phyloP scores from a whole-genome alignment of 2,329 filamentous ascomycete species.

The Zymoseptoria crescenta region DNA sequence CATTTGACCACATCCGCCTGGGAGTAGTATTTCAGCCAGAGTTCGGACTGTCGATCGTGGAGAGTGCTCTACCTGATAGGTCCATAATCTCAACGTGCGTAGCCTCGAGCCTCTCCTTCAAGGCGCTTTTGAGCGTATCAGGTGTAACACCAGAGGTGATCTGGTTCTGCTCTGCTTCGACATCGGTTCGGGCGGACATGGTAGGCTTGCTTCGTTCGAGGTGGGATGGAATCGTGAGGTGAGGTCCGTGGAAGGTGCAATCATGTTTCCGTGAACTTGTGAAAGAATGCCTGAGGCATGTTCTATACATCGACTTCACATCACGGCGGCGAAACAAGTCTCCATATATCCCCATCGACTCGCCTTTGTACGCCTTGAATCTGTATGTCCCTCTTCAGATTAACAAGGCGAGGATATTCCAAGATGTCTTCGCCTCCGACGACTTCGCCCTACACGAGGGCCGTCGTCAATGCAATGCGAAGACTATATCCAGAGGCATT shows the following conservation, averaged over 20 bases:
- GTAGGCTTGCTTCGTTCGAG: slow-evolving; percentile 3
- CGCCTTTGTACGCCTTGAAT: neutral
- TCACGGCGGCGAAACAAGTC: too few relatives aligned
- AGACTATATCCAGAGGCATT: slow-evolving; percentile 83
- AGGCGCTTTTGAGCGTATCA: slow-evolving; percentile 58
- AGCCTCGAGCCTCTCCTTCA: slow-evolving; percentile 64
- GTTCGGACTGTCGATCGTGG: neutral
- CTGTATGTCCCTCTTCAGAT: neutral
- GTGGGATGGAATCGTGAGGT: neutral
- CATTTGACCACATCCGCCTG: slow-evolving; percentile 64
- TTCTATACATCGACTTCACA: neutral
- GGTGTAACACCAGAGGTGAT: slow-evolving; percentile 56
- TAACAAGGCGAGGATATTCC: slow-evolving; percentile 15
- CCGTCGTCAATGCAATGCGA: slow-evolving; percentile 71
- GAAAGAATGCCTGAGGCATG: neutral
- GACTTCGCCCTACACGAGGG: slow-evolving; percentile 53
- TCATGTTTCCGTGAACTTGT: too few relatives aligned
- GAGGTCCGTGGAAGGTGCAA: too few relatives aligned
- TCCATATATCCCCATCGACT: neutral
- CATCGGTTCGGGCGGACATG: slow-evolving; percentile 40
- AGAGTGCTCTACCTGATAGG: slow-evolving; percentile 67
- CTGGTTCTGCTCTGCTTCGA: slow-evolving; percentile 44
- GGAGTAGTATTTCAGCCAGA: neutral
- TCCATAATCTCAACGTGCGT: slow-evolving; percentile 81
- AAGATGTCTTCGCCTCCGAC: slow-evolving; percentile 35